Evolutionary conservation across 441 rosid species (phyloP).

Genomic region (Kokia cookei): DNA sequence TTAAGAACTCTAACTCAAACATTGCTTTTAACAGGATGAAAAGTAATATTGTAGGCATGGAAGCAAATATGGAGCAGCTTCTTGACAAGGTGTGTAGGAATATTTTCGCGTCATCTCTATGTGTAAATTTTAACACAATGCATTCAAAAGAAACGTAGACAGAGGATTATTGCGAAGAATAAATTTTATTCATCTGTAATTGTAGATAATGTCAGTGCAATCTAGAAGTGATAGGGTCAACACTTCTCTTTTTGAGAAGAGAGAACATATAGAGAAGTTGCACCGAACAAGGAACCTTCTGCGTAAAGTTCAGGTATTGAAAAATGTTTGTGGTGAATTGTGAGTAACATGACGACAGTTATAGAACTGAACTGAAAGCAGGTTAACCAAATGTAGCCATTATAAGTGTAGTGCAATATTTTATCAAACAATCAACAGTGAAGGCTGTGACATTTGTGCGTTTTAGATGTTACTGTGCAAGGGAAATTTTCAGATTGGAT

Average conservation of each 20-base stretch:
- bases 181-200: constrained; percentile 5
- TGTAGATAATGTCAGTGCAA: constrained; percentile 93
- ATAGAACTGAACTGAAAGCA: background rate
- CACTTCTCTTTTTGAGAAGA: constrained; percentile 85
- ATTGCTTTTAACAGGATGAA: constrained; percentile 71
- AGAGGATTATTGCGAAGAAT: background rate
- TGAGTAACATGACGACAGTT: constrained; percentile 69
- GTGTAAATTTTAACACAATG: background rate
- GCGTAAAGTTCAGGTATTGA: constrained; percentile 90
- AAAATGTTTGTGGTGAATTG: constrained; percentile 11
- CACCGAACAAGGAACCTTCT: constrained; percentile 93
- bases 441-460: background rate
- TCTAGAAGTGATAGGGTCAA: constrained; percentile 97
- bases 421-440: background rate
- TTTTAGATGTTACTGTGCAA: background rate
- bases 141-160: background rate
- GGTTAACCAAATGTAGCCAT: background rate
- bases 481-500: background rate
- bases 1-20: background rate
- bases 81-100: constrained; percentile 63
- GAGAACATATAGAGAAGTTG: constrained; percentile 95
- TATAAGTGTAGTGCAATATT: background rate
- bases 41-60: constrained; percentile 95
- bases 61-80: constrained; percentile 91
- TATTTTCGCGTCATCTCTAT: background rate